Evolutionary conservation across 2,329 filamentous ascomycete species (phyloP), one percentile per base, ranked within the genome.

Genomic region (Pezicula radicicola): DNA sequence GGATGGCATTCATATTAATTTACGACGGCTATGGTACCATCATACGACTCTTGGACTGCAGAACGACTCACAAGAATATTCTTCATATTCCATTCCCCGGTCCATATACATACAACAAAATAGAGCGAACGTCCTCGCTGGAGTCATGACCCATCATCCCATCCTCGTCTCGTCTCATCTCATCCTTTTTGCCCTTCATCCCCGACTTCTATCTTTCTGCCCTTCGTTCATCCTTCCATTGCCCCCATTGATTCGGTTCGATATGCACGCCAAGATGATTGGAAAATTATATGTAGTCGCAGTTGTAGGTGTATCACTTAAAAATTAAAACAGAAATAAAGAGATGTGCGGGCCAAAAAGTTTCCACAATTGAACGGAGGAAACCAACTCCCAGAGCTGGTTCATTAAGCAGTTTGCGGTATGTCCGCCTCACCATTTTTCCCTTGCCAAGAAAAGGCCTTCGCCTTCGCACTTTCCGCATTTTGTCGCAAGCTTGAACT

Each of bases 401-500:
- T 21, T 45, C 25, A 12, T 45, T 28, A 45, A 28, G 39, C 39
- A 48, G 18, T 41, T 28, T 46, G 18, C 16, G 44, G 48, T 35
- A 35, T 18, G 27, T 10, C 41, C 13, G 48, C 48, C 3, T 53
- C 46, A 13, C 21, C 12, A 10, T 10, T 27, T 30, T 21, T 16
- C 33, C 42, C 48, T 49, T 53, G 13, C 54, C 51, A 35, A 52
- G 50, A 42, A 53, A 58, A 19, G 45, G 49, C 19, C 47, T 45
- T 45, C 4, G 42, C 54, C 37, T 47, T 54, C 5, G 55, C 50
- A 44, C 51, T 57, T 25, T 56, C 58, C 12, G 58, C 49, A 30
- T 55, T 50, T 35, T 55, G 43, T 45, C 27, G 42, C n/a, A 45
- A n/a, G 27, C n/a, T 45, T 45, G 42, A 16, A 10, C n/a, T 45